These are phyloP conservation scores for Boletus pseudo-olivaceus DNA, from an alignment of 768 basidiomycete species.

Conservation along the genomic window DNA sequence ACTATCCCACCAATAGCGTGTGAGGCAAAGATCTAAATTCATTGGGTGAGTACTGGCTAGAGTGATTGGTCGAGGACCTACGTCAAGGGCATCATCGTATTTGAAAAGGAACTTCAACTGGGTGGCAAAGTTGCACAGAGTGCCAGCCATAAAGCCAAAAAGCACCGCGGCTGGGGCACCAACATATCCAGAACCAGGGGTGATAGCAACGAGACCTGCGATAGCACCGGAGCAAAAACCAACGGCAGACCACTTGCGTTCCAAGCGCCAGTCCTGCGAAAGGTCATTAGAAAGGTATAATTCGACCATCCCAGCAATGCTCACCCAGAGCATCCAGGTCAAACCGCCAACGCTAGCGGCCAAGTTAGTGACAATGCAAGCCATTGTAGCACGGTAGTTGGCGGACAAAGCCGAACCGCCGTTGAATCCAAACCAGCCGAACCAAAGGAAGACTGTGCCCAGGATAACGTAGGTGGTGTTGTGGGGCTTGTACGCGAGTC, in stretches of 20 bases:
- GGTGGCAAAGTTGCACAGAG: slow-evolving; percentile 91
- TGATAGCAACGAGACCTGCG: slow-evolving; percentile 85
- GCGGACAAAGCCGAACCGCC: slow-evolving; percentile 89
- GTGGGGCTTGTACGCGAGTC: slow-evolving; percentile 90
- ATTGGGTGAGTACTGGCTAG: neutral
- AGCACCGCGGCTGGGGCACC: slow-evolving; percentile 79
- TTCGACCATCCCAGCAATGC: slow-evolving; percentile 6
- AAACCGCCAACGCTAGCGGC: slow-evolving; percentile 86
- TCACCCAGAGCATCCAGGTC: slow-evolving; percentile 89
- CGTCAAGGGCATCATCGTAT: slow-evolving; percentile 81
- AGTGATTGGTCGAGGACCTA: slow-evolving; percentile 31
- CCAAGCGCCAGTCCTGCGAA: slow-evolving; percentile 78
- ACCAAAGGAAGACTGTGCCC: slow-evolving; percentile 94
- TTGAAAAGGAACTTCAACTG: slow-evolving; percentile 81
- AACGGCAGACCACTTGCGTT: slow-evolving; percentile 89
- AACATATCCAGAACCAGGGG: slow-evolving; percentile 80
- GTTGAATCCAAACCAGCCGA: slow-evolving; percentile 95
- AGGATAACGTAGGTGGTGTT: slow-evolving; percentile 90
- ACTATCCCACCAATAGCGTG: slow-evolving; percentile 76
- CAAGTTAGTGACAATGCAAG: slow-evolving; percentile 91
- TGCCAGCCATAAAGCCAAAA: slow-evolving; percentile 83
- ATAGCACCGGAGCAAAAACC: slow-evolving; percentile 97
- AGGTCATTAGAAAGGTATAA: neutral
- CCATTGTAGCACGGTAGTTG: slow-evolving; percentile 82
- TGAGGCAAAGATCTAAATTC: slow-evolving; percentile 77